phyloP scores from a whole-genome alignment of 176 grass and related monocot species.

The maize (Zea mays) region Zm-B73-REFERENCE-NAM-5.0 NC_050100.1:112395001-112395500 shows the following conservation, averaged over 20 bases:
- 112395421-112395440: not conserved
- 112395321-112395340: conserved; percentile 58
- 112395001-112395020: conserved; percentile 55
- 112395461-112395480: conserved; percentile 31
- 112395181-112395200: conserved; percentile 80
- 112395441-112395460: not conserved
- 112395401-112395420: not conserved
- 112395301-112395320: conserved; percentile 73
- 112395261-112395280: conserved; percentile 62
- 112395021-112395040: conserved; percentile 61
- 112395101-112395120: conserved; percentile 53
- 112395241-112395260: conserved; percentile 42
- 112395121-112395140: conserved; percentile 45
- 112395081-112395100: conserved; percentile 54
- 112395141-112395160: conserved; percentile 63
- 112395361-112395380: not conserved
- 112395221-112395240: conserved; percentile 62
- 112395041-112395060: conserved; percentile 86
- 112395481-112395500: conserved; percentile 37
- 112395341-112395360: not conserved
- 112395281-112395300: conserved; percentile 82
- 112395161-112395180: conserved; percentile 70
- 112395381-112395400: not conserved
- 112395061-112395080: conserved; percentile 64
- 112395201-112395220: conserved; percentile 70